These are phyloP conservation scores for Kokia cookei DNA, from an alignment of 441 rosid genomes.

Conservation along the genomic window DNA sequence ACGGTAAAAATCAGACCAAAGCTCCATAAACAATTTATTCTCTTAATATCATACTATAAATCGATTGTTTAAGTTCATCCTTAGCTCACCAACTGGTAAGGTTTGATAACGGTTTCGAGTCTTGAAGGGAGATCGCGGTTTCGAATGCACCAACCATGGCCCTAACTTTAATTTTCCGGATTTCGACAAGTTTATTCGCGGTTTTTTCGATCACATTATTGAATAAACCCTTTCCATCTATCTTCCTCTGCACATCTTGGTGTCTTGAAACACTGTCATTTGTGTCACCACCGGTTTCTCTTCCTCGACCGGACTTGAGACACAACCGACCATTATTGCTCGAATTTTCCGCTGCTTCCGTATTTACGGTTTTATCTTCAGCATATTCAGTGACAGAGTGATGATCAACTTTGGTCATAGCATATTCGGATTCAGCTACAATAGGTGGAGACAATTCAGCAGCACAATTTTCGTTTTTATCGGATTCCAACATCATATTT, in stretches of 20 bases:
- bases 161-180: constrained; percentile 82
- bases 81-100: constrained; percentile 7
- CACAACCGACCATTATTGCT: constrained; percentile 44
- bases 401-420: constrained; percentile 35
- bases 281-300: constrained; percentile 27
- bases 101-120: constrained; percentile 35
- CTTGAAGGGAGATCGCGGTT: constrained; percentile 85
- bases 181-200: constrained; percentile 67
- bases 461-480: constrained; percentile 30
- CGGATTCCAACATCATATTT: constrained; percentile 33
- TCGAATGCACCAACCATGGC: constrained; percentile 96
- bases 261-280: constrained; percentile 44
- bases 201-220: constrained; percentile 91
- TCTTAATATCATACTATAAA: constrained; percentile 1
- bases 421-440: constrained; percentile 28
- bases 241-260: constrained; percentile 54
- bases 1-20: too few relatives aligned
- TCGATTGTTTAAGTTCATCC: constrained; percentile 10
- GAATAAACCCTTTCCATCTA: constrained; percentile 43
- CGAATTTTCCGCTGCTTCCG: constrained; percentile 20
- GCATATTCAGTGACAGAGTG: constrained; percentile 31
- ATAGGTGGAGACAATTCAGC: constrained; percentile 21
- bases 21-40: too few relatives aligned
- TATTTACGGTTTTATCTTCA: constrained; percentile 26
- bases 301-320: constrained; percentile 62